Evolutionary conservation across 2,329 filamentous ascomycete species (phyloP).

Genomic region (Venturia oleaginea): DNA sequence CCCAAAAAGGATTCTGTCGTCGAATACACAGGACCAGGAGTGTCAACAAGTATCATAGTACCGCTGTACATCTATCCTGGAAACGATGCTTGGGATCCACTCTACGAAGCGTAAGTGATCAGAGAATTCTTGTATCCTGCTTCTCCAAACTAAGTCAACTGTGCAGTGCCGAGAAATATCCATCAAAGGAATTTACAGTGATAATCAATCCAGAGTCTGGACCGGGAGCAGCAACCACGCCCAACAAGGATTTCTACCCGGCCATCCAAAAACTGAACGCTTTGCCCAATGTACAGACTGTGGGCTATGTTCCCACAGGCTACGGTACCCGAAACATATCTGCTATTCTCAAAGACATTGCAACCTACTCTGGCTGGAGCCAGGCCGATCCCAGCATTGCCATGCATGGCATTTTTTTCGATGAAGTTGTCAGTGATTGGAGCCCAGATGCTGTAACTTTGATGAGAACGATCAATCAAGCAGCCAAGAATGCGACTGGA

Average conservation of each 20-base stretch:
- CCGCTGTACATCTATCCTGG: slow-evolving; percentile 42
- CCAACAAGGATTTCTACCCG: not conserved
- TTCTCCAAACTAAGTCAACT: not conserved
- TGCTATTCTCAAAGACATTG: not conserved
- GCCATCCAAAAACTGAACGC: not conserved
- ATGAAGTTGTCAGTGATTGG: not conserved
- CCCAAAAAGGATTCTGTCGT: not conserved
- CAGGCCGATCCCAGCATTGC: not conserved
- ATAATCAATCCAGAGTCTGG: not conserved
- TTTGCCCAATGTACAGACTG: not conserved
- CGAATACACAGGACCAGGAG: not conserved
- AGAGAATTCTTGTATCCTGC: not conserved
- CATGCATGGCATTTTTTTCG: slow-evolving; percentile 8
- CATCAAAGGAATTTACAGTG: not conserved
- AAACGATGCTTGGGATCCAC: slow-evolving; percentile 36
- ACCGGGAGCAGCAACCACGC: not conserved
- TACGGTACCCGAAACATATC: not conserved
- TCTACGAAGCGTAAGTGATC: slow-evolving; percentile 32
- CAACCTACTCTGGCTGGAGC: slow-evolving; percentile 6
- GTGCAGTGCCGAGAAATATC: not conserved
- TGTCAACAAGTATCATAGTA: slow-evolving; percentile 18
- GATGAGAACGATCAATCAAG: slow-evolving; percentile 3
- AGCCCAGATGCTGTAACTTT: not conserved
- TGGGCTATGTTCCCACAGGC: not conserved
- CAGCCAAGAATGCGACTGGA: slow-evolving; percentile 3